These are phyloP conservation scores for Artemisia princeps DNA, from an alignment of 140 eudicot genomes.

Conservation along the genomic window DNA sequence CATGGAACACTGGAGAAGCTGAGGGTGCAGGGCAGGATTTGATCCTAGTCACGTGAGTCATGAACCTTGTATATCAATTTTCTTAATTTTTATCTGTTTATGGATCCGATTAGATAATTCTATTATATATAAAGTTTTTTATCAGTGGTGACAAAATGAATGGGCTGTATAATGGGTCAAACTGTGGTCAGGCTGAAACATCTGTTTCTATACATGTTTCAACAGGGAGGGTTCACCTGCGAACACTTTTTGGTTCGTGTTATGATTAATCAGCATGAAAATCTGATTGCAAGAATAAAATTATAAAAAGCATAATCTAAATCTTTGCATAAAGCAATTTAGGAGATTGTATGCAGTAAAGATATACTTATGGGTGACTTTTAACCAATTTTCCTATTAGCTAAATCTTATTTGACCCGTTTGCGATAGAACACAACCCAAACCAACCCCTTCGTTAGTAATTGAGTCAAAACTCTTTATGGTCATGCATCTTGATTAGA, in stretches of 20 bases:
- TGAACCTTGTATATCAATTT: neutral
- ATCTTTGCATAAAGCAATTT: neutral
- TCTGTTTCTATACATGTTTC: slow-evolving; percentile 4
- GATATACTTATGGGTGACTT: neutral
- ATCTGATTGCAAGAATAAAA: too few relatives aligned
- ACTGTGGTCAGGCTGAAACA: neutral
- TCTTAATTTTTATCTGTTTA: neutral
- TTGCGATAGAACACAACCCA: neutral
- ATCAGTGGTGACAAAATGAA: neutral
- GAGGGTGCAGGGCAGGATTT: slow-evolving; percentile 44
- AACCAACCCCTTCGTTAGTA: neutral
- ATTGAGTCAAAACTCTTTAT: neutral
- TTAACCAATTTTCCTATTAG: neutral
- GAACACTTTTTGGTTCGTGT: too few relatives aligned
- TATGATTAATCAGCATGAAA: too few relatives aligned
- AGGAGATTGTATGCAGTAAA: neutral
- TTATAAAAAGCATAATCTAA: too few relatives aligned
- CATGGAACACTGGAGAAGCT: slow-evolving; percentile 35
- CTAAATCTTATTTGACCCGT: slow-evolving; percentile 1
- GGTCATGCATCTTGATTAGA: neutral
- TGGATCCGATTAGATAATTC: slow-evolving; percentile 2
- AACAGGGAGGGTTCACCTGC: neutral
- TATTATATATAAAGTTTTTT: neutral
- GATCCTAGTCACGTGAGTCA: slow-evolving; percentile 36
- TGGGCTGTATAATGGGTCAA: neutral